Percentiles rank a stretch among this genome's conserved stretches.
These are phyloP conservation scores for Trichoderma gracile DNA, from an alignment of 2,329 filamentous ascomycete species.

Conservation along the genomic window DNA sequence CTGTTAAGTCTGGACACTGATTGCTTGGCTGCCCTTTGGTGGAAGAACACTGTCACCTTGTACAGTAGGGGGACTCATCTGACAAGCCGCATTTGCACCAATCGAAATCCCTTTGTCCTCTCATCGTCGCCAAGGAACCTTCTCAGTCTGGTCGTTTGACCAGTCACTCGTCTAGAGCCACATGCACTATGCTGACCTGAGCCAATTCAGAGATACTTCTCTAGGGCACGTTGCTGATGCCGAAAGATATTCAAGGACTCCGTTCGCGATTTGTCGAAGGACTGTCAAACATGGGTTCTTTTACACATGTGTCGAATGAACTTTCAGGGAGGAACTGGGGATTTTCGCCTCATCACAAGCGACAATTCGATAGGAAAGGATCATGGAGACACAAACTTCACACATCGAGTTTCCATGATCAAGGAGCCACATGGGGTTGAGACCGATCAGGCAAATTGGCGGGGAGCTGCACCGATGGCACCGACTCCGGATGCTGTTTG, in stretches of 20 bases:
- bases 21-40: slow-evolving; percentile 60
- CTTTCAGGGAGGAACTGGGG: slow-evolving; percentile 40
- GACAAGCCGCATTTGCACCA: slow-evolving; percentile 47
- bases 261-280: slow-evolving; percentile 53
- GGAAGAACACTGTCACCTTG: slow-evolving; percentile 52
- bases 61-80: slow-evolving; percentile 44
- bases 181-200: slow-evolving; percentile 55
- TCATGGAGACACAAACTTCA: slow-evolving; percentile 57
- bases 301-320: slow-evolving; percentile 58
- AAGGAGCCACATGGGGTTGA: slow-evolving; percentile 63
- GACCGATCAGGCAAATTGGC: slow-evolving; percentile 59
- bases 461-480: slow-evolving; percentile 55
- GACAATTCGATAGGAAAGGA: slow-evolving; percentile 22
- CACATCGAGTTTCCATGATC: slow-evolving; percentile 68
- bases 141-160: slow-evolving; percentile 53
- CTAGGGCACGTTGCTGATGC: slow-evolving; percentile 52
- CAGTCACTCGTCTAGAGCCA: slow-evolving; percentile 59
- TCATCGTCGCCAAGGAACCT: slow-evolving; percentile 50
- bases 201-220: slow-evolving; percentile 56
- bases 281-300: slow-evolving; percentile 45
- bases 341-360: slow-evolving; percentile 41
- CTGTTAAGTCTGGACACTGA: slow-evolving; percentile 62
- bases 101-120: no score
- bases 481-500: slow-evolving; percentile 52
- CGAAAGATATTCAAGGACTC: slow-evolving; percentile 52